phyloP scores from a whole-genome alignment of 2,329 filamentous ascomycete species.

The Alternaria metachromatica region DNA sequence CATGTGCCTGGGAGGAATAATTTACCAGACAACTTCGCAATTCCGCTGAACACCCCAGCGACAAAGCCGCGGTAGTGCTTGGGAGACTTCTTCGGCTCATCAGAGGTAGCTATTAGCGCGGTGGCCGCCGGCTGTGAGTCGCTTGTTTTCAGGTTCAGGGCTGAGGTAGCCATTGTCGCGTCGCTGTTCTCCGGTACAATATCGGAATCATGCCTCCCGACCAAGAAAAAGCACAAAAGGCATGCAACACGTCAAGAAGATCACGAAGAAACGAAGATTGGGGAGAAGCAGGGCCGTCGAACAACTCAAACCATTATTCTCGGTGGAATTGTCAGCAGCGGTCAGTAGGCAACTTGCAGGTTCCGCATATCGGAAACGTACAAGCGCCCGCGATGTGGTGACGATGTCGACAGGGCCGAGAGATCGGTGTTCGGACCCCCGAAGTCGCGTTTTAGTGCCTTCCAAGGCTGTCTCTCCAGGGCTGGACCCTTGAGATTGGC shows the following conservation, averaged over 20 bases:
- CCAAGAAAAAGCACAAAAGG: neutral
- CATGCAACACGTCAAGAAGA: neutral
- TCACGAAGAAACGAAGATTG: neutral
- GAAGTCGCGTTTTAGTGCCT: neutral
- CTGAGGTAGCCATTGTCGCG: constrained; percentile 45
- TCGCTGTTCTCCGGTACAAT: constrained; percentile 7
- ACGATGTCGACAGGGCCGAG: constrained; percentile 38
- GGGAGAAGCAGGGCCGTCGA: neutral
- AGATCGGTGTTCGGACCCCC: constrained; percentile 28
- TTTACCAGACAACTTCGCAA: constrained; percentile 85
- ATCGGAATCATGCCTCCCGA: constrained; percentile 31
- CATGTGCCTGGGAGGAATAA: neutral
- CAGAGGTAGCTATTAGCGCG: constrained; percentile 34
- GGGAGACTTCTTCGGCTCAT: constrained; percentile 34
- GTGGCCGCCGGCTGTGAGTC: constrained; percentile 31
- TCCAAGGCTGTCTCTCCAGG: neutral
- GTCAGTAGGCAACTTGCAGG: neutral
- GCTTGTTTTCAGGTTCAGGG: constrained; percentile 43
- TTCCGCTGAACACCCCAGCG: constrained; percentile 92
- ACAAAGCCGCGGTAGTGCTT: constrained; percentile 94
- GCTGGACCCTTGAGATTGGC: neutral
- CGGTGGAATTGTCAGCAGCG: constrained; percentile 1
- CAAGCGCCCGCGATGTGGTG: constrained; percentile 45
- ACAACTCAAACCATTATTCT: neutral
- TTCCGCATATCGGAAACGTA: constrained; percentile 34